These are phyloP conservation scores for Phytophthora pluvialis DNA, from an alignment of 352 stramenopile species.

Conservation along the genomic window DNA sequence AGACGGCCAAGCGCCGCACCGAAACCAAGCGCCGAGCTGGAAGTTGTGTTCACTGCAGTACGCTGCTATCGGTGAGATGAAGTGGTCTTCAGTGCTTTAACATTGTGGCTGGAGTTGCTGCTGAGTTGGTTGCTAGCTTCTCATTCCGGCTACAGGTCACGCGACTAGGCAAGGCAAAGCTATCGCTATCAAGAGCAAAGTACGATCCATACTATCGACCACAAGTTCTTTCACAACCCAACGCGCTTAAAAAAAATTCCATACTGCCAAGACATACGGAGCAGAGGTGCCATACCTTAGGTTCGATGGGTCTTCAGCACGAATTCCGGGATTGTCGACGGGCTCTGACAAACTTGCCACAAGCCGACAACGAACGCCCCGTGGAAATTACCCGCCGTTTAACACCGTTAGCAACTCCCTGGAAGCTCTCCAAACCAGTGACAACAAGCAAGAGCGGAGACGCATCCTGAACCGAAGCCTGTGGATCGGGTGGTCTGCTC, in stretches of 20 bases:
- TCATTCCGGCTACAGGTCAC: neutral
- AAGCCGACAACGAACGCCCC: slow-evolving; percentile 6
- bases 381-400: slow-evolving; percentile 26
- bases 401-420: slow-evolving; percentile 30
- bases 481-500: neutral
- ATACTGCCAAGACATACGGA: slow-evolving; percentile 8
- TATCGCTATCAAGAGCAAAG: neutral
- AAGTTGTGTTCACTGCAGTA: neutral
- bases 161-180: too few species aligned
- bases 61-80: slow-evolving; percentile 3
- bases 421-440: slow-evolving; percentile 5
- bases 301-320: slow-evolving; percentile 18
- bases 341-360: slow-evolving; percentile 23
- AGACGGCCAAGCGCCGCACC: neutral
- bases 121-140: neutral
- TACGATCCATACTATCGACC: neutral
- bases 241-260: neutral
- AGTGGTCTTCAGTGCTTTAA: slow-evolving; percentile 3
- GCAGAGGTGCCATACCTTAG: slow-evolving; percentile 2
- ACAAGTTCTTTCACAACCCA: neutral
- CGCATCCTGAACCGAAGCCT: slow-evolving; percentile 10
- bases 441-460: slow-evolving; percentile 16
- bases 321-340: slow-evolving; percentile 11
- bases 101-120: neutral
- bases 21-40: neutral